Conservation (phyloP, 208 protist species). For the Wallacemonas rigidus region DNA sequence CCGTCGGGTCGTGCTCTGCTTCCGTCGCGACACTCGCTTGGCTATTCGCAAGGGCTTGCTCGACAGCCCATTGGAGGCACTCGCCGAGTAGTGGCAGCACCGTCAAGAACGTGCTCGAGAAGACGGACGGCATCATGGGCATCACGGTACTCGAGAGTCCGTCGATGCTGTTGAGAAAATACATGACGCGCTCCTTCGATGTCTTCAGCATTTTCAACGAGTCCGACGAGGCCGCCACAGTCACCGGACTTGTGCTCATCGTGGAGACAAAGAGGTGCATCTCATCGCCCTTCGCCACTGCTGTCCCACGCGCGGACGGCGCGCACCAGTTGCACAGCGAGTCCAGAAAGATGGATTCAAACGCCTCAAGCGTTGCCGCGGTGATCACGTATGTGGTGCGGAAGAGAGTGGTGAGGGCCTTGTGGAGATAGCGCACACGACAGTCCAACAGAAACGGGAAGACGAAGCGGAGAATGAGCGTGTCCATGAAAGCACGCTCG, state of each 20-base stretch:
- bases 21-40: slow-evolving; percentile 1
- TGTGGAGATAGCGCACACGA: slow-evolving; percentile 83
- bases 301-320: not conserved
- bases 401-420: slow-evolving; percentile 72
- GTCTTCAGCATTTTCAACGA: not conserved
- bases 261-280: not conserved
- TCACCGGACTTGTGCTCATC: not conserved
- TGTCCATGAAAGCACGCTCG: slow-evolving; percentile 30
- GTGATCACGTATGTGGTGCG: slow-evolving; percentile 39
- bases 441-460: slow-evolving; percentile 79
- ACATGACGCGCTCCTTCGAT: slow-evolving; percentile 52
- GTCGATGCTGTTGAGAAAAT: slow-evolving; percentile 79
- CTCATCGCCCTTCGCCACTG: not conserved
- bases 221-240: not conserved
- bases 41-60: slow-evolving; percentile 38
- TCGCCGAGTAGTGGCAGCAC: slow-evolving; percentile 76
- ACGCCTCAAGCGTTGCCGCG: slow-evolving; percentile 20
- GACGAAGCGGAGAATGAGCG: slow-evolving; percentile 50
- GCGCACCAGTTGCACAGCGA: slow-evolving; percentile 19
- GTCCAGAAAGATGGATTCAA: slow-evolving; percentile 32
- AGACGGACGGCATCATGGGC: slow-evolving; percentile 71
- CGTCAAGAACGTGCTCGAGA: slow-evolving; percentile 66
- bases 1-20: not conserved
- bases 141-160: slow-evolving; percentile 65
- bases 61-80: slow-evolving; percentile 70